Conservation (phyloP, 495 filamentous ascomycete genomes). For the Antarctomyces pellizariae region DNA sequence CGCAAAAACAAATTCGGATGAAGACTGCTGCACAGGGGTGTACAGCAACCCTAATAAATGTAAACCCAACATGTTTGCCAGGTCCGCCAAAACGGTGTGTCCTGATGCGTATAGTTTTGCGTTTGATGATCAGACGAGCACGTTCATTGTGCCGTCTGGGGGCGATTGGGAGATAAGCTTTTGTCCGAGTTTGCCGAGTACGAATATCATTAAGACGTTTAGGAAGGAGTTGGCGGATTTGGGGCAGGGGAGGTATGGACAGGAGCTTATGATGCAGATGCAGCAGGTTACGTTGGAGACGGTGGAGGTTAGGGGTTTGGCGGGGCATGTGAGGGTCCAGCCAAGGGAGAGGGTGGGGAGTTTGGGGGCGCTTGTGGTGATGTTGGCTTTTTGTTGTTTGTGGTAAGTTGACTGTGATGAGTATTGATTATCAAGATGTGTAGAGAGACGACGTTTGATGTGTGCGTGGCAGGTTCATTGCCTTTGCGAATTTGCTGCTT, state of each 20-base stretch:
- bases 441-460: too few relatives aligned
- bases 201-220: slow-evolving; percentile 35
- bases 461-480: too few relatives aligned
- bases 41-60: slow-evolving; percentile 33
- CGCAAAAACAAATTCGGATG: slow-evolving; percentile 27
- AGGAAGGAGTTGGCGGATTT: slow-evolving; percentile 16
- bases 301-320: slow-evolving; percentile 5
- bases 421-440: too few relatives aligned
- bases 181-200: slow-evolving; percentile 46
- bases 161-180: slow-evolving; percentile 57
- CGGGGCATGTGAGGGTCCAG: slow-evolving; percentile 4
- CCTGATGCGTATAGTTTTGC: slow-evolving; percentile 69
- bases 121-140: slow-evolving; percentile 49
- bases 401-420: slow-evolving; percentile 1
- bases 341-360: slow-evolving; percentile 2
- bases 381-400: slow-evolving; percentile 6
- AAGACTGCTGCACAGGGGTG: slow-evolving; percentile 46
- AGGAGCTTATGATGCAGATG: slow-evolving; percentile 4
- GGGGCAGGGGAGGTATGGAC: slow-evolving; percentile 1
- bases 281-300: slow-evolving; percentile 8
- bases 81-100: slow-evolving; percentile 42
- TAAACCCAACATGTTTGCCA: slow-evolving; percentile 35
- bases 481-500: too few relatives aligned
- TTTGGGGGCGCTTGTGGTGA: slow-evolving; percentile 9
- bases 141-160: slow-evolving; percentile 50